Conservation (phyloP, 305 asterid genomes). For the Plantago coronopus region DNA sequence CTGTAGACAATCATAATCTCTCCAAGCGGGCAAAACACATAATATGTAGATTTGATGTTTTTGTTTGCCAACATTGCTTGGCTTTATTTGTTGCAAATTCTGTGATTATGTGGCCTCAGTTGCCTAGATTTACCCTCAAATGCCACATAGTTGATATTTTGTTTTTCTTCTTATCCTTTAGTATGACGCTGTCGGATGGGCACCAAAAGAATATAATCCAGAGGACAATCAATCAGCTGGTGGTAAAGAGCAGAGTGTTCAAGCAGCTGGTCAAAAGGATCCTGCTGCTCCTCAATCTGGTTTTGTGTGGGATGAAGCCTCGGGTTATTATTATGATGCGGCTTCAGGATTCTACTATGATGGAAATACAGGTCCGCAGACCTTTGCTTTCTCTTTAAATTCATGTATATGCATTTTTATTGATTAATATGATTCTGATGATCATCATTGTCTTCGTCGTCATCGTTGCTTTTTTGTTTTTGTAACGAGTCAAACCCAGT, state of each 20-base stretch:
- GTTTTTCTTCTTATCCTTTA: constrained; percentile 30
- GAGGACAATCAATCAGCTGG: constrained; percentile 62
- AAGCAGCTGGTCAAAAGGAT: constrained; percentile 43
- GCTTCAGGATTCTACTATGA: constrained; percentile 97
- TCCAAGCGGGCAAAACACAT: not conserved
- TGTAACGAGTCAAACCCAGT: not conserved
- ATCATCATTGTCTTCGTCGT: not conserved
- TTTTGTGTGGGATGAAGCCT: constrained; percentile 98
- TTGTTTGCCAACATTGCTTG: not conserved
- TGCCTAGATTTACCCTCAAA: constrained; percentile 15
- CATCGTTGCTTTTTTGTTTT: no score
- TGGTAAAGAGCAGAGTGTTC: constrained; percentile 58
- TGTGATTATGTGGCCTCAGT: constrained; percentile 4
- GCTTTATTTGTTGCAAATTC: constrained; percentile 8
- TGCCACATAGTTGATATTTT: constrained; percentile 6
- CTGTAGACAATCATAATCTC: no score
- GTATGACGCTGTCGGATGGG: constrained; percentile 99
- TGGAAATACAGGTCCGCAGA: constrained; percentile 75
- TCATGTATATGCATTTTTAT: not conserved
- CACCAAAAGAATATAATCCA: constrained; percentile 93
- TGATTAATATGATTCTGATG: not conserved
- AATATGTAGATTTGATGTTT: constrained; percentile 6
- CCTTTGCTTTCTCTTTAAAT: constrained; percentile 8
- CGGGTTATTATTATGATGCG: constrained; percentile 97
- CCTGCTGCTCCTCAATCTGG: constrained; percentile 81